These are phyloP conservation scores for Euphorbia peplus DNA, from an alignment of 345 rosid genomes.

Conservation along the genomic window DNA sequence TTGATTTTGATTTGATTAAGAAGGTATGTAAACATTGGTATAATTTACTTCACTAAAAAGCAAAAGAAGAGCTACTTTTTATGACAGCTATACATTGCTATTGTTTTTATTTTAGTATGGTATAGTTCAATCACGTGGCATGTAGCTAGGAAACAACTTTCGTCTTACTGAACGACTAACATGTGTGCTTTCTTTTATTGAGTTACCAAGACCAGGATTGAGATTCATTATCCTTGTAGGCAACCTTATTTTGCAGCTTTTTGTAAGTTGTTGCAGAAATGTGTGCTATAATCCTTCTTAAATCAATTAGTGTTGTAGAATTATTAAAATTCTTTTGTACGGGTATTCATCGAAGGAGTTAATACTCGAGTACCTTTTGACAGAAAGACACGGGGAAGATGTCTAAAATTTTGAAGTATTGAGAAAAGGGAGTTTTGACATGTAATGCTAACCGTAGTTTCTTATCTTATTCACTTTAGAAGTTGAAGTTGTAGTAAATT, in stretches of 20 bases:
- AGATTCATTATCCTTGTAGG: too few relatives aligned
- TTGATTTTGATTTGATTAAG: conserved; percentile 70
- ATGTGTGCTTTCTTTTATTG: neutral
- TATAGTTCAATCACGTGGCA: conserved; percentile 4
- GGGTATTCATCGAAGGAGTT: too few relatives aligned
- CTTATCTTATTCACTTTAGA: neutral
- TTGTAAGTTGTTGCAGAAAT: too few relatives aligned
- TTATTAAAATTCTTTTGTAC: too few relatives aligned
- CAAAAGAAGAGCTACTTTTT: conserved; percentile 8
- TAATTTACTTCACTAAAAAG: too few relatives aligned
- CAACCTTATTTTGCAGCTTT: too few relatives aligned
- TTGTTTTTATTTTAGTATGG: neutral
- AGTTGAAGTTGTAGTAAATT: neutral
- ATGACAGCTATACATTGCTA: neutral
- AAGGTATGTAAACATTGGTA: conserved; percentile 46
- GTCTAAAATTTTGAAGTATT: neutral
- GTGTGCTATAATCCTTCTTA: too few relatives aligned
- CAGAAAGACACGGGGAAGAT: too few relatives aligned
- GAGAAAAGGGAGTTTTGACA: neutral
- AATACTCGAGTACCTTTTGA: too few relatives aligned
- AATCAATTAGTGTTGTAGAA: too few relatives aligned
- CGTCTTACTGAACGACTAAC: neutral
- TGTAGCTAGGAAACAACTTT: neutral
- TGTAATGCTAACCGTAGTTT: neutral
- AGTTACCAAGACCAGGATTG: neutral